Base-by-base conservation (phyloP, 2,329 filamentous ascomycete species). In the Sphaerostilbella broomeana region DNA sequence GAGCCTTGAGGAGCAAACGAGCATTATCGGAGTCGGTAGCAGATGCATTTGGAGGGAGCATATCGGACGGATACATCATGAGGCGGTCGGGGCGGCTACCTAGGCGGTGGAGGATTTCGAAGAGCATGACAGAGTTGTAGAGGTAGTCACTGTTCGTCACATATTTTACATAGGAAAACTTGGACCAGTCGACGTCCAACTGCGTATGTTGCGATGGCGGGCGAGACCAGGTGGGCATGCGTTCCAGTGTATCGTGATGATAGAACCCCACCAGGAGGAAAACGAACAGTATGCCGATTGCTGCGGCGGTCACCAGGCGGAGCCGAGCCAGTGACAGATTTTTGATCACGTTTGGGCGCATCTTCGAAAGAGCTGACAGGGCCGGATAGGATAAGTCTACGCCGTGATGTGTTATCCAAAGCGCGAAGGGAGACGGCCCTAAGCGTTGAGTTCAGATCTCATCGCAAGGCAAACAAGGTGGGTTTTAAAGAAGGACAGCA, bases 121-220 rank as follows among this genome's bases (percentile, higher is more conserved):
- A 72, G 5, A 71, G 55, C 68, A 73, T 70, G 29, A 73, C 55
- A 0, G 68, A 67, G 49, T 71, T 72, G 47, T 70, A 73, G 4
- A 73, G 55, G 40, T 70, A 69, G 1, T 61, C 62, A 21, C 57
- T 54, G 12, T 65, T 56, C 1, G 70, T 73, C 21, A 64, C 69
- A 51, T 73, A 73, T 48, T 70, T 67, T 1, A 64, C 62, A 43
- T 73, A 72, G 2, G 70, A 70, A 35, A 64, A 71, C 32, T 52
- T 55, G 4, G 56, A 59, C 67, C 67, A 70, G 49, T 70, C 53
- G 19, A 64, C 48, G 6, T 57, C 46, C 13, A 15, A 17, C 15
- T 18, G 11, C 18, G 13, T 13, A 31, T n/a, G 28, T 9, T 18
- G 8, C 8, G 22, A 25, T n/a, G n/a, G n/a, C 22, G 28, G 10